These are phyloP conservation scores for Blepharisma stoltei DNA, from an alignment of 73 alveolate genomes.

Conservation along the genomic window DNA sequence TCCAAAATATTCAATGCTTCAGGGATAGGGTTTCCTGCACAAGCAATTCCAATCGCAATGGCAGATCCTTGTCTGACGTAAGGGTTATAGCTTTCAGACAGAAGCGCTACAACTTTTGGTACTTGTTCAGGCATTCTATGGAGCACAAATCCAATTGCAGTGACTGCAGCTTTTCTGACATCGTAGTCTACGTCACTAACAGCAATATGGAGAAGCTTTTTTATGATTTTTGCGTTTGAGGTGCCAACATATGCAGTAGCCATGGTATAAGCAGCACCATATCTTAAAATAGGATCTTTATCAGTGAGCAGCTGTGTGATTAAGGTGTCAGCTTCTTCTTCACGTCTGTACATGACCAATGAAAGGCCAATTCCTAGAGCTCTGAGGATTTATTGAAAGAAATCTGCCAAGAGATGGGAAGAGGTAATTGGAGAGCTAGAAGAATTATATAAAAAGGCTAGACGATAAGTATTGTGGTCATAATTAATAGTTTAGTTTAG, in stretches of 20 bases:
- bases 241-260: constrained; percentile 97
- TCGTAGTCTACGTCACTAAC: constrained; percentile 96
- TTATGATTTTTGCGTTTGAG: constrained; percentile 86
- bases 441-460: no score
- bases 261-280: constrained; percentile 92
- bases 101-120: constrained; percentile 77
- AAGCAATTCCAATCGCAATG: constrained; percentile 98
- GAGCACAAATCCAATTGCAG: constrained; percentile 88
- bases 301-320: constrained; percentile 68
- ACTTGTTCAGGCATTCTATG: constrained; percentile 80
- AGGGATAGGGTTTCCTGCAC: constrained; percentile 95
- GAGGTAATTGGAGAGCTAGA: no score
- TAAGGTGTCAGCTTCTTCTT: constrained; percentile 86
- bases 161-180: constrained; percentile 98
- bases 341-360: constrained; percentile 84
- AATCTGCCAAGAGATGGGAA: constrained; percentile 41
- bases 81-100: constrained; percentile 95
- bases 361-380: constrained; percentile 86
- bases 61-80: constrained; percentile 99
- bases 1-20: constrained; percentile 85
- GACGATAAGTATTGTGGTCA: constrained; percentile 64
- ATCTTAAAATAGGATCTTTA: constrained; percentile 88
- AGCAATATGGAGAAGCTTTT: constrained; percentile 90
- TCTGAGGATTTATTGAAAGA: constrained; percentile 29
- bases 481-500: no score